phyloP scores from a whole-genome alignment of 768 basidiomycete genomes.

The Piloderma croceum region DNA sequence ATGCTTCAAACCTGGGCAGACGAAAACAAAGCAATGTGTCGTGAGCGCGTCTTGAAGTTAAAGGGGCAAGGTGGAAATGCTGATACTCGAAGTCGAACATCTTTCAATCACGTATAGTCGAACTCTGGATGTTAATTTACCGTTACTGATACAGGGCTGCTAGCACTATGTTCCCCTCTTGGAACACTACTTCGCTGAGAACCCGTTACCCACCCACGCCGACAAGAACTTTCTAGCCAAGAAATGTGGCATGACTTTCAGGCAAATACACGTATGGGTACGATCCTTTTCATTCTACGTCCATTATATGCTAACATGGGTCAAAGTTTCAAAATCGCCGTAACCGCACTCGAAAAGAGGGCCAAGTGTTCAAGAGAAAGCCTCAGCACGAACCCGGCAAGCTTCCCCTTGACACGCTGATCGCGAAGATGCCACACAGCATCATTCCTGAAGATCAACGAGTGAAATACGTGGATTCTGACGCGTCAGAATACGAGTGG shows the following conservation, averaged over 20 bases:
- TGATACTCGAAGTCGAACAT: too few species aligned
- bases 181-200: constrained; percentile 42
- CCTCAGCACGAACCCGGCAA: too few species aligned
- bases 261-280: constrained; percentile 56
- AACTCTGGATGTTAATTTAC: too few species aligned
- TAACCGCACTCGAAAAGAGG: constrained; percentile 3
- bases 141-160: too few species aligned
- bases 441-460: constrained; percentile 17
- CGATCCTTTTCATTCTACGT: too few species aligned
- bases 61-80: too few species aligned
- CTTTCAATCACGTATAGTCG: too few species aligned
- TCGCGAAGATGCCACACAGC: constrained; percentile 22
- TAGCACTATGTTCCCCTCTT: constrained; percentile 44
- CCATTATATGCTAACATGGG: too few species aligned
- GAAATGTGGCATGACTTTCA: constrained; percentile 36
- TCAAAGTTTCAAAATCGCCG: constrained; percentile 56
- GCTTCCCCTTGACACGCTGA: constrained; percentile 22
- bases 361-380: constrained; percentile 1
- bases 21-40: too few species aligned
- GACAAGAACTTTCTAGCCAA: constrained; percentile 38
- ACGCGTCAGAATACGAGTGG: constrained; percentile 11
- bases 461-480: constrained; percentile 2
- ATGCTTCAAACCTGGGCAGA: too few species aligned
- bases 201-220: constrained; percentile 39
- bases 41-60: too few species aligned